These are phyloP conservation scores for Rhodotorula toruloides DNA, from an alignment of 768 basidiomycete genomes.

Conservation along the genomic window DNA sequence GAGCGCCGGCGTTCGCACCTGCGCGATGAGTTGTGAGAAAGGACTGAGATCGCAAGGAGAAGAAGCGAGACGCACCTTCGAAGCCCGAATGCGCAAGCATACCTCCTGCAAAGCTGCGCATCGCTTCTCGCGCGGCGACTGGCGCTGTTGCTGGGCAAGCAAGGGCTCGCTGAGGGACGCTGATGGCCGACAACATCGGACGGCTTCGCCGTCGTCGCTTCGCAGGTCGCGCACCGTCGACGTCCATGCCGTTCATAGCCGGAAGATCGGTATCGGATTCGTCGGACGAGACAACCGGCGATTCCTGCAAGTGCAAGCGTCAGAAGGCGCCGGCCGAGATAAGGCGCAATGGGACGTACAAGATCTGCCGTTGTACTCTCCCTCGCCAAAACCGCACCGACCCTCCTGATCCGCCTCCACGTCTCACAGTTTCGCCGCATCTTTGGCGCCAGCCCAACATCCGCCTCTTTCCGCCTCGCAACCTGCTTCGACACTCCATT, in stretches of 20 bases:
- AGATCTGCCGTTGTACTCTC: slow-evolving; percentile 10
- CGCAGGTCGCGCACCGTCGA: background rate
- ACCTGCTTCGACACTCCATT: background rate
- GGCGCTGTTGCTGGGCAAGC: slow-evolving; percentile 10
- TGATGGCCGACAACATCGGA: background rate
- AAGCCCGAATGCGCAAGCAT: slow-evolving; percentile 34
- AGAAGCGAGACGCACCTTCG: slow-evolving; percentile 18
- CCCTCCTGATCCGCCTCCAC: slow-evolving; percentile 17
- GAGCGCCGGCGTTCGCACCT: slow-evolving; percentile 48
- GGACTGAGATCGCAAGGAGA: background rate
- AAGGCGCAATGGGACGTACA: slow-evolving; percentile 1
- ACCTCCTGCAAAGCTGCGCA: slow-evolving; percentile 4
- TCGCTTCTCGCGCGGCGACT: slow-evolving; percentile 6
- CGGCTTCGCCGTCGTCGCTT: background rate
- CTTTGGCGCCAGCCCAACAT: slow-evolving; percentile 20
- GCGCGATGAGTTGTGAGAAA: too few relatives aligned
- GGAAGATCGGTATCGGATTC: slow-evolving; percentile 13
- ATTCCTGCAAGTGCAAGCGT: slow-evolving; percentile 15
- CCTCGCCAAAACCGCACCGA: slow-evolving; percentile 20
- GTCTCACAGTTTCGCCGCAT: slow-evolving; percentile 36
- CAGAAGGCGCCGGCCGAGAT: background rate
- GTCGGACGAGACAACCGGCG: background rate
- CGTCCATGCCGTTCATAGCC: background rate
- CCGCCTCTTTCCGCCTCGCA: too few relatives aligned
- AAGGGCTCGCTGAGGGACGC: background rate